These are phyloP conservation scores for Aspergillus hortae DNA, from an alignment of 2,329 filamentous ascomycete species.

Conservation along the genomic window DNA sequence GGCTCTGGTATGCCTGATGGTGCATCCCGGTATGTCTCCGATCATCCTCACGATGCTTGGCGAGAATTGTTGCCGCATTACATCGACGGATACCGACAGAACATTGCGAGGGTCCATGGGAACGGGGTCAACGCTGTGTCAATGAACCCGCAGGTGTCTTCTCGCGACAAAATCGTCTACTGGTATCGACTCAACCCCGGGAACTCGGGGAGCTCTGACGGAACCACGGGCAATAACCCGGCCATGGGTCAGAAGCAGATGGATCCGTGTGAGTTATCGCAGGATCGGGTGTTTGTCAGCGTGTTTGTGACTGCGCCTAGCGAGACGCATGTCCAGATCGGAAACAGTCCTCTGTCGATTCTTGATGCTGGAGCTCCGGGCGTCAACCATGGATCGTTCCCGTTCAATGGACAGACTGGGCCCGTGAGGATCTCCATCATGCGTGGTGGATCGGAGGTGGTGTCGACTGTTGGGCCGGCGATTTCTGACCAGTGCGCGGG, in stretches of 20 bases:
- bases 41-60: slow-evolving; percentile 27
- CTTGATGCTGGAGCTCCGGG: slow-evolving; percentile 21
- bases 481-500: slow-evolving; percentile 26
- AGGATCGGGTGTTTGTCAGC: slow-evolving; percentile 32
- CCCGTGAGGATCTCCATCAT: slow-evolving; percentile 24
- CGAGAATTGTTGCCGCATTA: slow-evolving; percentile 29
- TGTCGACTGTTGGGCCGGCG: slow-evolving; percentile 22
- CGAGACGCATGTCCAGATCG: slow-evolving; percentile 28
- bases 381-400: slow-evolving; percentile 30
- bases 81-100: slow-evolving; percentile 32
- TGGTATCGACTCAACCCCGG: slow-evolving; percentile 35
- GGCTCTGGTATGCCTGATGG: slow-evolving; percentile 49
- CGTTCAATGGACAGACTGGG: slow-evolving; percentile 29
- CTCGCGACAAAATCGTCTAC: slow-evolving; percentile 29
- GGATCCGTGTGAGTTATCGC: slow-evolving; percentile 23
- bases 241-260: slow-evolving; percentile 24
- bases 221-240: slow-evolving; percentile 35
- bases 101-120: slow-evolving; percentile 1
- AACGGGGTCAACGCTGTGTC: background rate
- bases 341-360: slow-evolving; percentile 15
- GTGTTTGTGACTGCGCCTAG: slow-evolving; percentile 24
- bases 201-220: slow-evolving; percentile 23
- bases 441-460: slow-evolving; percentile 20
- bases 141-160: slow-evolving; percentile 11
- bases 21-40: slow-evolving; percentile 30